Evolutionary conservation across 257 asterid genomes (phyloP), one percentile per base, ranked within the genome.

Genomic region (Nicotiana obtusifolia): DNA sequence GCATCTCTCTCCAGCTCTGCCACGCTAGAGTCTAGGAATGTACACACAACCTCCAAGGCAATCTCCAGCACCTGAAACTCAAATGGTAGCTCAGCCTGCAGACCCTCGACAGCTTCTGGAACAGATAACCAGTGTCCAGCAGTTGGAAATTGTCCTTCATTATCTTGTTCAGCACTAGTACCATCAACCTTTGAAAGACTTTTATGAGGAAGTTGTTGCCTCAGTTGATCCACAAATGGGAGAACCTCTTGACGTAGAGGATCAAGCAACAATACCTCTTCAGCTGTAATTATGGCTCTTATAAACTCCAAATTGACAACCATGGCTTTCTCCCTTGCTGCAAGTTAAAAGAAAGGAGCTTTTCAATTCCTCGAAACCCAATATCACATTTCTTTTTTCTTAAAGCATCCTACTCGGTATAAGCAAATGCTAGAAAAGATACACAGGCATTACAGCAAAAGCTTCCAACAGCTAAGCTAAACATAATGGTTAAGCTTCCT

Each of bases 241-340:
- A 96, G 95, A 82, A 93, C 98, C 92, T 96, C 99, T 80, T 94
- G 97, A 54, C 94, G 88, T 81, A 94, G 88, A 87, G 99, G 99
- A 83, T 96, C 97, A 64, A 96, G 98, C 85, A 96, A 86, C 88
- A 96, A 82, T 47, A 96, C 95, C 87, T 96, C 99, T 83, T 96
- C 98, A 1, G 99, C 98, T 14, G 98, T 93, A 86, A 96, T 88
- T 81, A 96, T 92, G 64, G 98, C 99, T 88, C 98, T 90, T 88
- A 93, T 90, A 76, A 88, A 91, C 88, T 96, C 99, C 89, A 96
- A 90, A 89, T 94, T 96, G 57, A 96, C 97, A 82, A 96, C 93
- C 98, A 96, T 92, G 83, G 99, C 98, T 84, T 92, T 96, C 82
- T 96, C 99, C 89, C 99, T 93, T 60, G 99, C 99, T 94, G 95